Evolutionary conservation across 352 stramenopile species (phyloP), one percentile per base, ranked within the genome.

Genomic region (Phytopythium mirpurense): DNA sequence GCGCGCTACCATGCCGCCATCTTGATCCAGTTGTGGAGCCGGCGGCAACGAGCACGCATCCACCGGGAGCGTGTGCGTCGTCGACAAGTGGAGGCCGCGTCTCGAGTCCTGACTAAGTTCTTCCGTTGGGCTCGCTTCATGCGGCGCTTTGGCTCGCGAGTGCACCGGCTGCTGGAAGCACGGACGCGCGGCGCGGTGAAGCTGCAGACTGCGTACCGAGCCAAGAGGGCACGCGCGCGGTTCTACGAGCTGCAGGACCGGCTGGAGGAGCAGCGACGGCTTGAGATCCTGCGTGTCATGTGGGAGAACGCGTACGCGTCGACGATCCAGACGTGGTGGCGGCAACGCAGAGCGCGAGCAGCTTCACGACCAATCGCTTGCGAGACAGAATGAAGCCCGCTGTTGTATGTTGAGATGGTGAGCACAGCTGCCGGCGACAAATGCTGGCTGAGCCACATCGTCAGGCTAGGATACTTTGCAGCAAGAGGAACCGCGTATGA

Each of bases 291-390:
- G 27, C 55, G 68, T 2, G 12, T 48, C 2, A 91, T 91, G 81
- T 91, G 81, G 81, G 55, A 72, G 38, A 84, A 87, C 29, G 72
- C 76, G n/a, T 89, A 86, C 52, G 81, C 81, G 23, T 85, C 74
- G 12, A 70, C 62, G 6, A 82, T 91, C 32, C 76, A 89, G 59
- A 65, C 46, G 7, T 86, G 74, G 62, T 91, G 80, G 76, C 47
- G 60, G 24, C 51, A n/a, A 45, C 35, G 36, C 15, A 51, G 19
- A 51, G 41, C 32, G 21, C 1, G 16, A 21, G 23, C 19, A 5
- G 29, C 29, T 32, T 32, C 29, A n/a, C n/a, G n/a, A n/a, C n/a
- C n/a, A n/a, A n/a, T n/a, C n/a, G n/a, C n/a, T n/a, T n/a, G n/a
- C n/a, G n/a, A n/a, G n/a, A n/a, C n/a, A n/a, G n/a, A n/a, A n/a